Base-by-base conservation (phyloP, 192 early-diverging fungal genomes). In the Linnemannia exigua region DNA sequence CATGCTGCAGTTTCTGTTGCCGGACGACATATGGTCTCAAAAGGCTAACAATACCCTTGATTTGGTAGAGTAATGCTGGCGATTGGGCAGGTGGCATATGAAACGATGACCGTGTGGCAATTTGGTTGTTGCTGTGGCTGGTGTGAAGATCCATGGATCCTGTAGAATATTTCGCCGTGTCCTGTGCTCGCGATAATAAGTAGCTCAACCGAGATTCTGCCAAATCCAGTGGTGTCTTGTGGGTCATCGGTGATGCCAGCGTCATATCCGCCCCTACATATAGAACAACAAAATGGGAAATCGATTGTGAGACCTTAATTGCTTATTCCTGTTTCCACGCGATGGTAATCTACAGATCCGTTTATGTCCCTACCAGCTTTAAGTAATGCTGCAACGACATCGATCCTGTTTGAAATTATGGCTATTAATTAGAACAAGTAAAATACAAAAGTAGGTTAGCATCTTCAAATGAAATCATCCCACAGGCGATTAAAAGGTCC, bases 221-320 rank as follows among this genome's bases (percentile, higher is more conserved):
- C 1, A 86, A 70, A 20, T 86, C 84, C 58, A 86, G 63, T 5
- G 84, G 84, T 25, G 84, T 86, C 47, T 86, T 86, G 70, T 80
- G 78, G 12, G 84, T 86, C 84, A 86, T 86, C 20, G 84, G 84
- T 12, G 84, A 86, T 12, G 84, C 84, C n/a, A 86, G 48, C 0
- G 84, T 86, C 79, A 86, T 86, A 47, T 86, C 84, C 35, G 84
- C 84, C 9, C 84, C 84, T 80, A 37, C n/a, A n/a, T 31, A 31
- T 20, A 41, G 51, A 73, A 52, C 2, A 52, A 52, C 16, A 15
- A 31, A 69, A 25, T 2, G 36, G 37, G 20, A 54, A 50, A 20
- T 46, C 16, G 36, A 44, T 37, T 46, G 25, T 28, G 8, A 28
- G 28, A 15, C 8, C 11, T n/a, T n/a, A n/a, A 63, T 63, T 8